A percentile compares a stretch with the other conserved stretches of the same genome.
Conservation (phyloP, 1,284 basidiomycete species). For the Ceratobasidium sp. region DNA sequence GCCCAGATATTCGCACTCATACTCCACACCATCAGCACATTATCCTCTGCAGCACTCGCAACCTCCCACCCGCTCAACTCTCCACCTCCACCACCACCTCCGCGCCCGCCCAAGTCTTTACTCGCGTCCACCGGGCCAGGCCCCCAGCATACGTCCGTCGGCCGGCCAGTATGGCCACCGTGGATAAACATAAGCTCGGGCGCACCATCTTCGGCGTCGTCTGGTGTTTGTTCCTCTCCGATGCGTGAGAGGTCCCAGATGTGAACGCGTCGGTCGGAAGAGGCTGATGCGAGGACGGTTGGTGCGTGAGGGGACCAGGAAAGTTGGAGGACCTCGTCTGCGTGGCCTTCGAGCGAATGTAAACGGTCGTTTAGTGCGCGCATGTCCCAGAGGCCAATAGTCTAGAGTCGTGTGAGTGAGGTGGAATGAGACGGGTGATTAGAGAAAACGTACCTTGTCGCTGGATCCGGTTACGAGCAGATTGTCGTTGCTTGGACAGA, state of each 20-base stretch:
- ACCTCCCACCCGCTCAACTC: slow-evolving; percentile 72
- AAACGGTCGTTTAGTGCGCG: slow-evolving; percentile 81
- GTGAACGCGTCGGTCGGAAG: slow-evolving; percentile 92
- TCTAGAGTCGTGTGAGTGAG: slow-evolving; percentile 64
- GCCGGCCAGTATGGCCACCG: slow-evolving; percentile 86
- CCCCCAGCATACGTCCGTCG: slow-evolving; percentile 88
- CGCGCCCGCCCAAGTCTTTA: slow-evolving; percentile 33
- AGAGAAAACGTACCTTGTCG: slow-evolving; percentile 77
- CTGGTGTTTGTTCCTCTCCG: slow-evolving; percentile 95
- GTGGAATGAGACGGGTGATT: slow-evolving; percentile 11
- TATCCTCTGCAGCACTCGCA: slow-evolving; percentile 85
- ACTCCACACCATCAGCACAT: slow-evolving; percentile 89
- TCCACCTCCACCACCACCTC: slow-evolving; percentile 28
- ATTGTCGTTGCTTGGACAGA: slow-evolving; percentile 85
- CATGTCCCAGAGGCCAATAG: slow-evolving; percentile 90
- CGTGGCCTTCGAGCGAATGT: slow-evolving; percentile 93
- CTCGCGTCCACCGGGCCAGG: slow-evolving; percentile 71
- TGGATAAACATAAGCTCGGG: slow-evolving; percentile 95
- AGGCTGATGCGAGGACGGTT: slow-evolving; percentile 92
- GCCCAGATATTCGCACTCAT: slow-evolving; percentile 90
- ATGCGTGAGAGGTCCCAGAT: slow-evolving; percentile 96
- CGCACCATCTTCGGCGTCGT: slow-evolving; percentile 97
- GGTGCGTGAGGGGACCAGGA: slow-evolving; percentile 95
- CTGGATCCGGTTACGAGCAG: slow-evolving; percentile 94
- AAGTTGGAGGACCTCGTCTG: slow-evolving; percentile 93